These are phyloP conservation scores for Brasilioporus rufonigricans DNA, from an alignment of 768 basidiomycete genomes.

Conservation along the genomic window DNA sequence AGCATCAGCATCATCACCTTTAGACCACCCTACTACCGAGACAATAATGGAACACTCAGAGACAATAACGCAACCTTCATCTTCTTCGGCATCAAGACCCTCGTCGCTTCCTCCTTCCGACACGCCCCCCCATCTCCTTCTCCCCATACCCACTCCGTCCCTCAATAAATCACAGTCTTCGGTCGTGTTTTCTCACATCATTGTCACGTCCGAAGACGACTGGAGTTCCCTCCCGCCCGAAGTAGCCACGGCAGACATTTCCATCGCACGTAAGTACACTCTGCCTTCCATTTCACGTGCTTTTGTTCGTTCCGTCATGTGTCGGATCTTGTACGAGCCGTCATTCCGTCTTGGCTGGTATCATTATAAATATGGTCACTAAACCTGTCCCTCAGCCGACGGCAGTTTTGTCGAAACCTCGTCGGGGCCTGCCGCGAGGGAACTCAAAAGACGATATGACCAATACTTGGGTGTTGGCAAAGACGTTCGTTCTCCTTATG, in stretches of 20 bases:
- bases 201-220: conserved; percentile 33
- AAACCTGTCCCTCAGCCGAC: conserved; percentile 48
- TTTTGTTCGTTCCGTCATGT: background rate
- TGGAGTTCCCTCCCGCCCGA: conserved; percentile 47
- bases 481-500: conserved; percentile 71
- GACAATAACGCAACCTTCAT: conserved; percentile 9
- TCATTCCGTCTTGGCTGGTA: background rate
- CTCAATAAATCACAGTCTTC: conserved; percentile 40
- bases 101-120: conserved; percentile 21
- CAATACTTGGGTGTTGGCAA: conserved; percentile 62
- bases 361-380: background rate
- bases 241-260: conserved; percentile 54
- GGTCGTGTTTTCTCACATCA: conserved; percentile 45
- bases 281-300: conserved; percentile 7
- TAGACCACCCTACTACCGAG: conserved; percentile 26
- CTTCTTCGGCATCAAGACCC: conserved; percentile 19
- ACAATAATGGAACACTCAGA: conserved; percentile 20
- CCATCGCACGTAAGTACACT: conserved; percentile 51
- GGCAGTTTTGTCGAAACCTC: conserved; percentile 79
- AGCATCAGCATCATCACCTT: conserved; percentile 14
- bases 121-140: conserved; percentile 33
- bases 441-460: conserved; percentile 76
- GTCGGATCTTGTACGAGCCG: conserved; percentile 6
- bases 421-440: conserved; percentile 70
- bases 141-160: conserved; percentile 41